phyloP scores from a whole-genome alignment of 2,329 filamentous ascomycete species.

The Colletotrichum sp. region DNA sequence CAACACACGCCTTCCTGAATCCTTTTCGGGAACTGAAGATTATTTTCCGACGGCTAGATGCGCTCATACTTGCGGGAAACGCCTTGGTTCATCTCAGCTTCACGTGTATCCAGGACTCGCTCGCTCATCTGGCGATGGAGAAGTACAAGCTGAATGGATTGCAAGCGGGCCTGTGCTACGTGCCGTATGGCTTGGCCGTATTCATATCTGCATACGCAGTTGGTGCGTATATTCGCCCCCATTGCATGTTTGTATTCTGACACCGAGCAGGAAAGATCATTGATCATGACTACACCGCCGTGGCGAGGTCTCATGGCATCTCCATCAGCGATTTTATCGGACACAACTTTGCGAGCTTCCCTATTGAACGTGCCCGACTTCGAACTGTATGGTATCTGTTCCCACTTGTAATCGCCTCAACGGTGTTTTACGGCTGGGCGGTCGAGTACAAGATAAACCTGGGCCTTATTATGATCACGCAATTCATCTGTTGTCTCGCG shows the following conservation, averaged over 20 bases:
- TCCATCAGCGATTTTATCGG: background rate
- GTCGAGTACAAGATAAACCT: background rate
- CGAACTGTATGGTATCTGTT: background rate
- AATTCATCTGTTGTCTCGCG: background rate
- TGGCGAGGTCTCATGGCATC: background rate
- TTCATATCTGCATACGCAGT: background rate
- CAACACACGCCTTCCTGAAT: background rate
- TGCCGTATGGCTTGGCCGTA: background rate
- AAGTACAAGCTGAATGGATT: background rate
- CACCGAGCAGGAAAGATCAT: background rate
- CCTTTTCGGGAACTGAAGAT: background rate
- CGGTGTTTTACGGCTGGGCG: background rate
- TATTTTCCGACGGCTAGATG: background rate
- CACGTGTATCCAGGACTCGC: background rate
- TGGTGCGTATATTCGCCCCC: background rate
- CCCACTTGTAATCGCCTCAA: background rate
- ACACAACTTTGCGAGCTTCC: background rate
- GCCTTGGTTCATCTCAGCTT: background rate
- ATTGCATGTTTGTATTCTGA: background rate
- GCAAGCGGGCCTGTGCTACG: background rate
- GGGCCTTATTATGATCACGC: background rate
- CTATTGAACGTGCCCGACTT: background rate
- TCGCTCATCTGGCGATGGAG: background rate
- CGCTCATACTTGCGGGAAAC: background rate
- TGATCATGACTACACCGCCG: background rate